Evolutionary conservation across 768 basidiomycete genomes (phyloP), one percentile per base, ranked within the genome.

Genomic region (Boletellus ananas): DNA sequence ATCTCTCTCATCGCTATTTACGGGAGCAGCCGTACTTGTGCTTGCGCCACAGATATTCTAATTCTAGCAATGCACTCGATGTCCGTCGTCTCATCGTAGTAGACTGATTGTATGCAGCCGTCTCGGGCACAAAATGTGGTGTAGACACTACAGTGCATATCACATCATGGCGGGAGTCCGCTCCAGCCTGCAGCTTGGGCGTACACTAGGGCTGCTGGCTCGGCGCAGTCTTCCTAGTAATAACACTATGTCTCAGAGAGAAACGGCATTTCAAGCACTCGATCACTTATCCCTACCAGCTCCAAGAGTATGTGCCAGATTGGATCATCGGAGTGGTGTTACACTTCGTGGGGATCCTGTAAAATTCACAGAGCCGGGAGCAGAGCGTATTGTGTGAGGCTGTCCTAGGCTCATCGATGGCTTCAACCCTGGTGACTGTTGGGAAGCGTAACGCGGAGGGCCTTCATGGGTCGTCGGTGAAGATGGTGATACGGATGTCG

Each of bases 401-500:
- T 58, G 54, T 1, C 52, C 55, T 11, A 52, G 11, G 38, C 51
- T 54, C 35, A 47, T 38, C 8, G 56, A 3, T 29, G 55, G 9
- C 31, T 52, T 60, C 43, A 50, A 17, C 11, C 63, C 63, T 8
- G 56, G 46, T 33, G 55, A 45, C 25, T 54, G 60, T 16, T 58
- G 57, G 14, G 65, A 64, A 3, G 63, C 55, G 34, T 64, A 63
- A 38, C 52, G 47, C 25, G 47, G 37, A 6, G 41, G 31, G 14
- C 59, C 60, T 33, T 68, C 54, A 6, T 40, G 53, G n/a, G 33
- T 51, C 29, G 52, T 54, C 8, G 70, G 69, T 1, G 74, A 72
- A 34, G 78, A 79, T 36, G 75, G 70, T 8, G 80, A 81, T 12
- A 76, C 59, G 13, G 80, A 79, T 2, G 75, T 73, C 29, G 81